Evolutionary conservation across 805 yeast genomes (phyloP).

Genomic region (Kurtzmaniella fragi): DNA sequence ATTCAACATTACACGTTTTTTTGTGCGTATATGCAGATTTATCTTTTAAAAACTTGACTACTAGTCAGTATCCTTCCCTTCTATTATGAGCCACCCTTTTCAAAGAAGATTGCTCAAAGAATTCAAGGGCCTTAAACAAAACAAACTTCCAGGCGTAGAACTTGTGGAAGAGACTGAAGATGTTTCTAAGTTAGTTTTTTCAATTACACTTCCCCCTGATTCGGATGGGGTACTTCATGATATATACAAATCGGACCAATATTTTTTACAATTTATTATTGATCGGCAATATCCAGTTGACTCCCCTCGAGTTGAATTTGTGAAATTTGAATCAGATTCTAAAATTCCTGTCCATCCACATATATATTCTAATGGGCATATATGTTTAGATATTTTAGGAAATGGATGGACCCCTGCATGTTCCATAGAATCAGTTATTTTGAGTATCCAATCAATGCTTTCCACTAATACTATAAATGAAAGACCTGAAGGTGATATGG

Average conservation of each 20-base stretch:
- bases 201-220: conserved; percentile 9
- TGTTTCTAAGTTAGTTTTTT: conserved; percentile 17
- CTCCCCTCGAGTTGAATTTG: conserved; percentile 54
- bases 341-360: conserved; percentile 69
- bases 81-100: conserved; percentile 17
- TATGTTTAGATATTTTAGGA: conserved; percentile 65
- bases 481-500: conserved; percentile 54
- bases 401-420: conserved; percentile 66
- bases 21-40: too few species aligned
- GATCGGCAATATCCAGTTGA: conserved; percentile 50
- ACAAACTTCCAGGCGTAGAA: conserved; percentile 18
- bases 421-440: conserved; percentile 39
- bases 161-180: conserved; percentile 12
- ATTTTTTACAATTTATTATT: conserved; percentile 40
- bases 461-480: conserved; percentile 40
- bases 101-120: conserved; percentile 26
- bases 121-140: conserved; percentile 11
- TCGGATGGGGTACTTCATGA: conserved; percentile 5
- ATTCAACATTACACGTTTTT: too few species aligned
- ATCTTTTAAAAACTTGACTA: too few species aligned
- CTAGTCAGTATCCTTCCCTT: too few species aligned
- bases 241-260: conserved; percentile 14
- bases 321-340: conserved; percentile 11
- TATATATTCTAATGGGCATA: conserved; percentile 71
- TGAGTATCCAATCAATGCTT: conserved; percentile 65